Evolutionary conservation across 371 early-diverging fungal species (phyloP).

Genomic region (Aphelidium insulamus): DNA sequence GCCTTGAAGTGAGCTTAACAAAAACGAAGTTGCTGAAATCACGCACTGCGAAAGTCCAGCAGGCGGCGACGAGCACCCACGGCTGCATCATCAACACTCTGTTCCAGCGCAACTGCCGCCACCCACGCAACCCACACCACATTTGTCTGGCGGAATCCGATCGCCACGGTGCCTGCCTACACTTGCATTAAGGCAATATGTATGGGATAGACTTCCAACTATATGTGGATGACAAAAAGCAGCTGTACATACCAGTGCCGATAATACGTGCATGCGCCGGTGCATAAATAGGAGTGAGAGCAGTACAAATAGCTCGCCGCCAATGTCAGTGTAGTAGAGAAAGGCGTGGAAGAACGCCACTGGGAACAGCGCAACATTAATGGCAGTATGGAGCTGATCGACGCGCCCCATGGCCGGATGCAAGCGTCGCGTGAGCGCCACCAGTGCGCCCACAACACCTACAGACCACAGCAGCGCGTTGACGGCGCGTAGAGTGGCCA

Average conservation of each 20-base stretch:
- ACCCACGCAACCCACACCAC: constrained; percentile 71
- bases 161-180: constrained; percentile 26
- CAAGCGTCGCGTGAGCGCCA: constrained; percentile 11
- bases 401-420: constrained; percentile 10
- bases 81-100: too few species aligned
- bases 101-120: too few species aligned
- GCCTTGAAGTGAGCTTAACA: too few species aligned
- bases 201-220: not conserved
- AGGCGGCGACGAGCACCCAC: too few species aligned
- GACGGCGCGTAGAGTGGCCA: constrained; percentile 22
- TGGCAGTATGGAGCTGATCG: constrained; percentile 1
- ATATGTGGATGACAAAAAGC: not conserved
- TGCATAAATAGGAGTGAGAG: constrained; percentile 23
- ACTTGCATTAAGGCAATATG: not conserved
- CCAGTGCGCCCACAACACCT: constrained; percentile 20
- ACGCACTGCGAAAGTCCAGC: too few species aligned
- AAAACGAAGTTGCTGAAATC: too few species aligned
- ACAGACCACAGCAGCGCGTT: constrained; percentile 26
- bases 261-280: constrained; percentile 13
- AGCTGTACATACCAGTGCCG: constrained; percentile 26
- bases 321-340: constrained; percentile 80
- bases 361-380: constrained; percentile 38
- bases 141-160: constrained; percentile 80
- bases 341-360: constrained; percentile 56
- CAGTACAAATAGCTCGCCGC: constrained; percentile 55